A percentile compares a stretch with the other conserved stretches of the same genome.
These are phyloP conservation scores for Solanum lignicaule DNA, from an alignment of 257 asterid genomes.

Conservation along the genomic window DNA sequence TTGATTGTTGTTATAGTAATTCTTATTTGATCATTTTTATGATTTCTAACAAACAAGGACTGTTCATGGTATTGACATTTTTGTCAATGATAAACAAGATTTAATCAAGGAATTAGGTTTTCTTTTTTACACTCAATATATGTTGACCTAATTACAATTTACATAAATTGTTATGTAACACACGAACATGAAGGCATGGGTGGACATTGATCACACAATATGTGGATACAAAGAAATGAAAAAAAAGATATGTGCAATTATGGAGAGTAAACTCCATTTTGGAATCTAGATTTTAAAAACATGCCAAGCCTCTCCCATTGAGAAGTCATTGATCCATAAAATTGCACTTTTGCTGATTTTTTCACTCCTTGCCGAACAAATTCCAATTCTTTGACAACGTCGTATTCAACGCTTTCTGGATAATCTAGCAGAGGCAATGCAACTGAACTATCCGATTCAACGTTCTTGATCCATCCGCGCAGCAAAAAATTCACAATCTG, in stretches of 20 bases:
- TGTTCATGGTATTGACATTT: neutral
- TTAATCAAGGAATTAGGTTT: neutral
- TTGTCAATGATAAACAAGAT: neutral
- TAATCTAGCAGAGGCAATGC: slow-evolving; percentile 58
- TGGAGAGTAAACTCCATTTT: neutral
- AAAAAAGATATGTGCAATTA: neutral
- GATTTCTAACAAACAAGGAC: neutral
- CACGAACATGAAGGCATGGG: neutral
- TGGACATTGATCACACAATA: neutral
- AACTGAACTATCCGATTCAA: slow-evolving; percentile 53
- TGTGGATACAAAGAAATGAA: neutral
- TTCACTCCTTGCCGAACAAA: slow-evolving; percentile 39
- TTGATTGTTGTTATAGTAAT: neutral
- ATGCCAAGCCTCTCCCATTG: slow-evolving; percentile 48
- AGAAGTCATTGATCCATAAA: slow-evolving; percentile 53
- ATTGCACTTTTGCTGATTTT: slow-evolving; percentile 49
- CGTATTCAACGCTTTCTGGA: slow-evolving; percentile 17
- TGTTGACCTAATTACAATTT: neutral
- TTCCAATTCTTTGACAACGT: slow-evolving; percentile 40
- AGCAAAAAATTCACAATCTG: slow-evolving; percentile 82
- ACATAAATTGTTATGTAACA: neutral
- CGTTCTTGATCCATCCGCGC: slow-evolving; percentile 74
- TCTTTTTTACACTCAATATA: neutral
- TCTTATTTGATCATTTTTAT: neutral
- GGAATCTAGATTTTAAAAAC: slow-evolving; percentile 35